phyloP scores from a whole-genome alignment of 2,329 filamentous ascomycete species.

The Parastagonospora avenae region DNA sequence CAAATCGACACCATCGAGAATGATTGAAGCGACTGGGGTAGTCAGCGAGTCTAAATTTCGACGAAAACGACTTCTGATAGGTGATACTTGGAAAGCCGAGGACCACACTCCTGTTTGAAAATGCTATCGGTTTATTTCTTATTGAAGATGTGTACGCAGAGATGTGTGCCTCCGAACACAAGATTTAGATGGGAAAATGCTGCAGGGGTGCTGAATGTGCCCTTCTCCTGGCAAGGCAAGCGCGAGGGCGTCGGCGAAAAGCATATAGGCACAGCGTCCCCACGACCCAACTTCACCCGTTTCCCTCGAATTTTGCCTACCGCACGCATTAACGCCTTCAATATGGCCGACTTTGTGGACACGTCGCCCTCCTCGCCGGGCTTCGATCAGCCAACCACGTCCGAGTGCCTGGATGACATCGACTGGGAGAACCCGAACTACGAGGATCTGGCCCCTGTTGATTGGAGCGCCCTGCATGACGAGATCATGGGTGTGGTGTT shows the following conservation, averaged over 20 bases:
- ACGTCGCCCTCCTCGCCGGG: too few relatives aligned
- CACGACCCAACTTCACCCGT: conserved; percentile 1
- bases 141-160: too few relatives aligned
- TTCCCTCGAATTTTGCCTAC: conserved; percentile 1
- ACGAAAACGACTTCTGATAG: too few relatives aligned
- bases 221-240: conserved; percentile 1
- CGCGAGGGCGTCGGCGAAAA: background rate
- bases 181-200: too few relatives aligned
- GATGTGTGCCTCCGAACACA: too few relatives aligned
- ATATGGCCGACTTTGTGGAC: background rate
- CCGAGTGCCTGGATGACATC: background rate
- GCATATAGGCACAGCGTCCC: conserved; percentile 3
- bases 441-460: background rate
- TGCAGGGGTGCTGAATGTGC: background rate
- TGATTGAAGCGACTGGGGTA: too few relatives aligned
- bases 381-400: background rate
- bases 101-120: too few relatives aligned
- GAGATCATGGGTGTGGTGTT: conserved; percentile 12
- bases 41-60: too few relatives aligned
- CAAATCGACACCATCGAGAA: too few relatives aligned
- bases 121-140: too few relatives aligned
- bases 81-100: too few relatives aligned
- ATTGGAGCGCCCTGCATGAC: conserved; percentile 9
- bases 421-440: background rate
- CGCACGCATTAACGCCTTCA: conserved; percentile 6